Evolutionary conservation across 768 basidiomycete species (phyloP), one percentile per base, ranked within the genome.

Genomic region (Rhizopogon vesiculosus): DNA sequence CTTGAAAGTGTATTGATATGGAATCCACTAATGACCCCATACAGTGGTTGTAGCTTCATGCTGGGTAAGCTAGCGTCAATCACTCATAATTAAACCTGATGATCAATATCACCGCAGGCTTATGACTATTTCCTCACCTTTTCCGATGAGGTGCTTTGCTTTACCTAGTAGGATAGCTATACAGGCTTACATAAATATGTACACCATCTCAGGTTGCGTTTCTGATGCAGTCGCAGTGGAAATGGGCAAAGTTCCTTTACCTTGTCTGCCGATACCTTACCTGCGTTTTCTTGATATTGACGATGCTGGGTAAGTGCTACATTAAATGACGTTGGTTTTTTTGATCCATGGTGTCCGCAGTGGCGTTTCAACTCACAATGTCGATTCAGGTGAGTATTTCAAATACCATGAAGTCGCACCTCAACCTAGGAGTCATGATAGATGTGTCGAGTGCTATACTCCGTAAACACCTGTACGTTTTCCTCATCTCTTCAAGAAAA

Each of bases 211-310:
- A 54, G 53, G 33, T 51, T 40, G 10, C 3, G 28, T 54, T 51
- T 40, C 15, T 54, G n/a, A 51, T 3, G 3, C 19, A 54, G 7
- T 50, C 45, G 13, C 42, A 15, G 48, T 54, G 53, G 45, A 54
- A n/a, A 38, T 19, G 25, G 15, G 6, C 29, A 12, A 54, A 52
- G 22, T 8, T 54, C 3, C 15, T 51, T 51, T 54, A 54, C 53
- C 4, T 54, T 46, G 72, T 54, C 18, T 40, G 56, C 40, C 49
- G 19, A 28, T 57, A 54, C 18, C 46, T 45, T 25, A 46, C 59
- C 48, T 49, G 35, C 5, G 35, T 19, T 22, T 49, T 22, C 19
- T 49, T 49, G 15, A 10, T 22, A 38, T 25, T 22, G 15, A 22
- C 15, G 48, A 49, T 22, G 19, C 22, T 49, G 16, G 22, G 48